These are phyloP conservation scores for Geranomyces michiganensis DNA, from an alignment of 192 early-diverging fungal genomes.

Conservation along the genomic window DNA sequence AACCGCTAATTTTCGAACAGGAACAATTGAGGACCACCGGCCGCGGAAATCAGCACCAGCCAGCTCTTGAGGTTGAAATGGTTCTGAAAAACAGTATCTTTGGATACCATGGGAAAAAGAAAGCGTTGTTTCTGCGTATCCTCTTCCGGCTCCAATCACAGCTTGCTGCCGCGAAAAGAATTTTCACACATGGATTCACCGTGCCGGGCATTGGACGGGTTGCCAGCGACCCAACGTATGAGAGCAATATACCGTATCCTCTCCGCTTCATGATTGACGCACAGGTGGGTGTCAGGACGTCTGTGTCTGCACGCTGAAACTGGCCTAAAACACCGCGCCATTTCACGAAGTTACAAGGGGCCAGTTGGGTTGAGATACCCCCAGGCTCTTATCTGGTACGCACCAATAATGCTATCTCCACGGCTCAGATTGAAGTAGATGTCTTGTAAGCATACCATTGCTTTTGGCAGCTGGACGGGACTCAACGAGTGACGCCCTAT, in stretches of 20 bases:
- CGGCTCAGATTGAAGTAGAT: constrained; percentile 84
- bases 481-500: background rate
- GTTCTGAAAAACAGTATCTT: constrained; percentile 80
- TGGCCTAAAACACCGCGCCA: too few species aligned
- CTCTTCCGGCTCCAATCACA: constrained; percentile 36
- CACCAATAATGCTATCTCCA: constrained; percentile 44
- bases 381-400: constrained; percentile 70
- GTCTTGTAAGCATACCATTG: constrained; percentile 56
- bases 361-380: constrained; percentile 91
- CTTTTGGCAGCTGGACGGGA: background rate
- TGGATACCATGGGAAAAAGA: constrained; percentile 83
- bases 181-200: constrained; percentile 58
- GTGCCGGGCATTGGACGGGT: constrained; percentile 57
- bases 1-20: constrained; percentile 2
- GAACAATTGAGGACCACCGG: background rate
- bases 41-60: background rate
- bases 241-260: constrained; percentile 86
- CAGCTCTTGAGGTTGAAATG: constrained; percentile 68
- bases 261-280: constrained; percentile 96
- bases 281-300: constrained; percentile 49
- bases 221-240: constrained; percentile 67
- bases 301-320: too few species aligned
- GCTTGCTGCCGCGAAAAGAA: constrained; percentile 40
- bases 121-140: constrained; percentile 80
- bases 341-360: constrained; percentile 65